Evolutionary conservation across 768 basidiomycete genomes (phyloP).

Genomic region (Cystobasidium onofrii): DNA sequence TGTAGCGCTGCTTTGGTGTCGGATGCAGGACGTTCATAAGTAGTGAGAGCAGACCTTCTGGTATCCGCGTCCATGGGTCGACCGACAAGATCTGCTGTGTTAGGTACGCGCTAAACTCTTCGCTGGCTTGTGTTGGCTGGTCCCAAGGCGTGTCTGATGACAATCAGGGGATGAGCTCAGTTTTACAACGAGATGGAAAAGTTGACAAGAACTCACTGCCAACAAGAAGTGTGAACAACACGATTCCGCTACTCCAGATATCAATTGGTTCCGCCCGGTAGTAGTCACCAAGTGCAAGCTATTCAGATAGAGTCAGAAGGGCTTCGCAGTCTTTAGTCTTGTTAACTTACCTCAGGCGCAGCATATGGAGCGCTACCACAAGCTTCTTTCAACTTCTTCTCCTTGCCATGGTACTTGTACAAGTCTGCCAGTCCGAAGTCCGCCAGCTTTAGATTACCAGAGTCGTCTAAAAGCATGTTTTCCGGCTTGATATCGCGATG

Average conservation of each 20-base stretch:
- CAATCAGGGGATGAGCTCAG: neutral
- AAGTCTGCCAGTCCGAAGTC: constrained; percentile 93
- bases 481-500: constrained; percentile 97
- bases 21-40: constrained; percentile 13
- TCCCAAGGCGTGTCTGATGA: constrained; percentile 94
- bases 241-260: constrained; percentile 91
- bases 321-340: neutral
- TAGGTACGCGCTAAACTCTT: constrained; percentile 70
- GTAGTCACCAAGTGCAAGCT: constrained; percentile 61
- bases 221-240: constrained; percentile 77
- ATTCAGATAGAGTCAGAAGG: neutral
- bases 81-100: constrained; percentile 65
- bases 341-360: constrained; percentile 70
- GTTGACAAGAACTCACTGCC: constrained; percentile 57
- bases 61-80: constrained; percentile 69
- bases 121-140: constrained; percentile 67
- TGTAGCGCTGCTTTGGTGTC: constrained; percentile 12
- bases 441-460: constrained; percentile 69
- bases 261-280: constrained; percentile 91
- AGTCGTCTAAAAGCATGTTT: constrained; percentile 75
- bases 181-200: neutral
- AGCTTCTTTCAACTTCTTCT: constrained; percentile 63
- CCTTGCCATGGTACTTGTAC: constrained; percentile 77
- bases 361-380: constrained; percentile 92
- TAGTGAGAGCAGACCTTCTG: constrained; percentile 51